Evolutionary conservation across 371 early-diverging fungal genomes (phyloP), one percentile per base, ranked within the genome.

Genomic region (Saksenaea vasiformis): DNA sequence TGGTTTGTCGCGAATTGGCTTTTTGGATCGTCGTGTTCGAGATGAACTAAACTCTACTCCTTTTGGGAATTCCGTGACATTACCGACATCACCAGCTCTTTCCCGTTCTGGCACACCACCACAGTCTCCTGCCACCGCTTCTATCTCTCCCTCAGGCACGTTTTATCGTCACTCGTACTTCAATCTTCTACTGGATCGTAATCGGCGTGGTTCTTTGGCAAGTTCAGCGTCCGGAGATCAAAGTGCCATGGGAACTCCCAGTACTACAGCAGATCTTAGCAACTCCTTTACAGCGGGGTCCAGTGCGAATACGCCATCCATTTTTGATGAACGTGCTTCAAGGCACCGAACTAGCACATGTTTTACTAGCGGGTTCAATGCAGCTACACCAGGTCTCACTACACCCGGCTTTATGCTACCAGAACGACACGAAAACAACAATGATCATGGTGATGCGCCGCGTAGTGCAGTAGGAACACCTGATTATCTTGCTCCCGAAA

Each of bases 401-500:
- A 69, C 72, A 0, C 64, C 79, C 2, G 73, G 76, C 8, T 35
- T 66, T 8, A 64, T 72, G 17, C 73, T 68, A 55, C 67, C 67
- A 17, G 67, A 73, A 26, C 71, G 73, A 55, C 8, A 69, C 28
- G 57, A 56, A 3, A 54, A 61, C 15, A 56, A 44, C 19, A 56
- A 44, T 9, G 62, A 61, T 10, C 51, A 58, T 9, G 51, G 11
- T 10, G 54, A 55, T 14, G 44, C 57, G 5, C 60, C 66, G 5
- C 58, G 66, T 2, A 64, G 65, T 28, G 81, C 81, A 60, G 93
- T 94, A 11, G 99, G 99, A 10, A 98, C 99, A 13, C 99, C 99
- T 0, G 99, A 97, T 73, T 98, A 97, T 70, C 79, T 98, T 62
- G 96, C 98, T 0, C 98, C 98, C 3, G 99, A 98, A 69, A 91